phyloP scores from a whole-genome alignment of 139 green algal species.

The Coelastrella sp. region DNA sequence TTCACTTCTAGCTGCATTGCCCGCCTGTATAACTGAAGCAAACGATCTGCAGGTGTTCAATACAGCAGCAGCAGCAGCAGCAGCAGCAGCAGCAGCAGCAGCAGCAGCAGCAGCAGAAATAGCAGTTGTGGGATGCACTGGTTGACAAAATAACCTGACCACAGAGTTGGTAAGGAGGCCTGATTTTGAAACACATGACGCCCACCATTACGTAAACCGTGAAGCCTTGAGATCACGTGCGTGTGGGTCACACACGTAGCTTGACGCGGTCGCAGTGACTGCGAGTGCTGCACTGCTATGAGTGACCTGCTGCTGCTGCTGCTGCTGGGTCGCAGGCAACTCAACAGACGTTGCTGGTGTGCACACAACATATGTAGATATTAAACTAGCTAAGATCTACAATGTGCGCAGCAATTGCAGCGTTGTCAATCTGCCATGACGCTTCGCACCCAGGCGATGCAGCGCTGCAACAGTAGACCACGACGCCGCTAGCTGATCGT shows the following conservation, averaged over 20 bases:
- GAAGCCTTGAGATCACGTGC: no score
- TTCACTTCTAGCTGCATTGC: constrained; percentile 81
- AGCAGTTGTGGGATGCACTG: no score
- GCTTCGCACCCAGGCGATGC: no score
- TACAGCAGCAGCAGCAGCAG: background rate
- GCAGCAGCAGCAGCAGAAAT: constrained; percentile 6
- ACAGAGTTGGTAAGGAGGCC: no score
- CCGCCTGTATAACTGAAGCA: constrained; percentile 67
- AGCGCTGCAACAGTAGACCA: no score
- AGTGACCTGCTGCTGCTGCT: background rate
- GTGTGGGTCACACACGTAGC: background rate
- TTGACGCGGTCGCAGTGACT: background rate
- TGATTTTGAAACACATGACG: no score
- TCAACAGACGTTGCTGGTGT: background rate
- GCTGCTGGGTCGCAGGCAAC: constrained; percentile 3
- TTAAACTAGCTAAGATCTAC: background rate
- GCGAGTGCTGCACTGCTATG: background rate
- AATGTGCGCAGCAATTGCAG: no score
- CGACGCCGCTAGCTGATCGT: no score
- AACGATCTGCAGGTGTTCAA: constrained; percentile 63
- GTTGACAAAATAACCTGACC: no score
- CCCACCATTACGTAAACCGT: no score
- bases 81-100: no score
- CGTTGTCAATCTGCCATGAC: no score
- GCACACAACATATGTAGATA: background rate